These are phyloP conservation scores for Fusarium acutatum DNA, from an alignment of 2,329 filamentous ascomycete genomes.

Conservation along the genomic window DNA sequence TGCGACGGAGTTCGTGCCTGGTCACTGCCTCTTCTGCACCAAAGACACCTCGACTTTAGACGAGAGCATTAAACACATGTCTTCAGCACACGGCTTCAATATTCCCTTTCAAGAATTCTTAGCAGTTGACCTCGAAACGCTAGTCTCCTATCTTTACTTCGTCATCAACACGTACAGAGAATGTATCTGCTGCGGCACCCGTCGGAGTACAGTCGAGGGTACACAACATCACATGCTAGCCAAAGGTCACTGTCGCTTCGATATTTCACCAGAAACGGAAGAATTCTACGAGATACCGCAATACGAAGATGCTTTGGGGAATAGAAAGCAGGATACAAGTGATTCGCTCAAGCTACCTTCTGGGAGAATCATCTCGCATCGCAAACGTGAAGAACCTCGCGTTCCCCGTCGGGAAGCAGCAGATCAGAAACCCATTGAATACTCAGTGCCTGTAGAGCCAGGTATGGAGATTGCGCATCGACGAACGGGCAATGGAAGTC, in stretches of 20 bases:
- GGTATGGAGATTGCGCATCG: background rate
- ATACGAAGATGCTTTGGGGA: background rate
- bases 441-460: background rate
- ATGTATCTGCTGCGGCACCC: slow-evolving; percentile 60
- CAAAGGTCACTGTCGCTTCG: slow-evolving; percentile 59
- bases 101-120: slow-evolving; percentile 52
- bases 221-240: slow-evolving; percentile 61
- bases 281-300: slow-evolving; percentile 44
- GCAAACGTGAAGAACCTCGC: background rate
- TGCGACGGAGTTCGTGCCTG: background rate
- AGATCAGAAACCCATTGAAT: accelerated
- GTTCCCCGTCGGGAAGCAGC: accelerated
- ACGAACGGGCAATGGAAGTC: background rate
- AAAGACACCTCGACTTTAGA: slow-evolving; percentile 1
- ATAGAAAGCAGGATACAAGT: background rate
- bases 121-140: slow-evolving; percentile 54
- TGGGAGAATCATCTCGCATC: background rate
- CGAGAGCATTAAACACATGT: slow-evolving; percentile 58
- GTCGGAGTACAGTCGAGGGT: slow-evolving; percentile 53
- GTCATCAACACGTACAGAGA: slow-evolving; percentile 60
- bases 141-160: slow-evolving; percentile 58
- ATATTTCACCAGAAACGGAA: slow-evolving; percentile 50
- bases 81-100: slow-evolving; percentile 55
- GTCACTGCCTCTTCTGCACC: background rate
- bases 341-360: background rate